These are phyloP conservation scores for Circinella umbellata DNA, from an alignment of 371 early-diverging fungal species.

Conservation along the genomic window DNA sequence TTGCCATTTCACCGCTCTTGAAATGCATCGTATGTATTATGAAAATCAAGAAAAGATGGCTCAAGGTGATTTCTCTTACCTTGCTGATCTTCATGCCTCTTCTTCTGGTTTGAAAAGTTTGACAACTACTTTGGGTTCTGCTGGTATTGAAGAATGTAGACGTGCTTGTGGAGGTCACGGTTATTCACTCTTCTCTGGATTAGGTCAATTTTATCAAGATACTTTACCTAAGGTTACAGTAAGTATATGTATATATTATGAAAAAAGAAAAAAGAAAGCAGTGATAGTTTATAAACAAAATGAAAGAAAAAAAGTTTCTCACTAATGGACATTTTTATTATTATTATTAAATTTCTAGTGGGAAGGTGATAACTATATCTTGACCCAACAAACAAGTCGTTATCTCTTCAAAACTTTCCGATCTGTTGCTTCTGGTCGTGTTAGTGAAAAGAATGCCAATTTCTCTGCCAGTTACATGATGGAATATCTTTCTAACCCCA, in stretches of 20 bases:
- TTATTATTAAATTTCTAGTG: slow-evolving; percentile 39
- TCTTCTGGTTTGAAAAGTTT: slow-evolving; percentile 87
- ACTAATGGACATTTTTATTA: too few relatives aligned
- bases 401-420: slow-evolving; percentile 67
- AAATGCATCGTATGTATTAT: slow-evolving; percentile 71
- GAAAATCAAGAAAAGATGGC: slow-evolving; percentile 70
- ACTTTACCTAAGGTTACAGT: slow-evolving; percentile 77
- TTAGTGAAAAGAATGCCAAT: slow-evolving; percentile 33
- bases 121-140: slow-evolving; percentile 72
- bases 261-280: too few relatives aligned
- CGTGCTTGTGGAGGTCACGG: slow-evolving; percentile 91
- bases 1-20: slow-evolving; percentile 75
- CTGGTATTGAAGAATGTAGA: slow-evolving; percentile 81
- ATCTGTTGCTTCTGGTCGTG: slow-evolving; percentile 41
- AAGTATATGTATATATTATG: slow-evolving; percentile 8
- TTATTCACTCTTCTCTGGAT: slow-evolving; percentile 79
- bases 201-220: slow-evolving; percentile 74
- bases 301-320: too few relatives aligned
- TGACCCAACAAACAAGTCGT: slow-evolving; percentile 81
- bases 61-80: slow-evolving; percentile 71
- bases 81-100: slow-evolving; percentile 84
- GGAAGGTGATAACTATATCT: slow-evolving; percentile 87
- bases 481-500: slow-evolving; percentile 50
- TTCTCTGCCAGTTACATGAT: slow-evolving; percentile 47
- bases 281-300: not conserved